phyloP scores from a whole-genome alignment of 208 protist genomes.

The Acanthamoeba culbertsoni region DNA sequence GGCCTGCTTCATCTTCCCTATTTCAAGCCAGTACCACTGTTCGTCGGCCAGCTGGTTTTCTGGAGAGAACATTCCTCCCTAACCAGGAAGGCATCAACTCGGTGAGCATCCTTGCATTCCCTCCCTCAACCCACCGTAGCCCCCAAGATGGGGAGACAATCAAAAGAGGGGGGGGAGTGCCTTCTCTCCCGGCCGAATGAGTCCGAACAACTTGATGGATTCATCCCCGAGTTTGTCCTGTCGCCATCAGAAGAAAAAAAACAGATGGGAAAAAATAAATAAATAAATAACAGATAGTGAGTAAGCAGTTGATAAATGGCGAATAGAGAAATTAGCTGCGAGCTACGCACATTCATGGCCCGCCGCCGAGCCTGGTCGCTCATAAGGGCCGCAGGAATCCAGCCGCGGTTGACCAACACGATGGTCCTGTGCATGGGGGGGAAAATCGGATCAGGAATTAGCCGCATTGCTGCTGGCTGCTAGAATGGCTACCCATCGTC shows the following conservation, averaged over 20 bases:
- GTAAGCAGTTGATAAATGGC: background rate
- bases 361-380: background rate
- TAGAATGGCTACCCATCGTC: background rate
- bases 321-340: background rate
- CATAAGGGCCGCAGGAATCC: background rate
- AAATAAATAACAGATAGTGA: too few species aligned
- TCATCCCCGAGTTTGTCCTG: too few species aligned
- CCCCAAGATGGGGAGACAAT: background rate
- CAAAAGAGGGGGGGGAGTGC: background rate
- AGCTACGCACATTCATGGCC: background rate
- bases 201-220: background rate
- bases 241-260: too few species aligned
- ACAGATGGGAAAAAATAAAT: too few species aligned
- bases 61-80: background rate
- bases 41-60: background rate
- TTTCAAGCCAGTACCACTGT: constrained; percentile 29
- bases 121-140: background rate
- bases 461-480: background rate
- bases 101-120: background rate
- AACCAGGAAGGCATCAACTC: background rate
- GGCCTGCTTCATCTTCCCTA: background rate
- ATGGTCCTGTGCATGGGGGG: background rate
- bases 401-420: background rate
- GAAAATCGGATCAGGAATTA: background rate
- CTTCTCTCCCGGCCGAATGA: constrained; percentile 16